phyloP scores from a whole-genome alignment of 2,329 filamentous ascomycete genomes.

The Epichloe glyceriae region DNA sequence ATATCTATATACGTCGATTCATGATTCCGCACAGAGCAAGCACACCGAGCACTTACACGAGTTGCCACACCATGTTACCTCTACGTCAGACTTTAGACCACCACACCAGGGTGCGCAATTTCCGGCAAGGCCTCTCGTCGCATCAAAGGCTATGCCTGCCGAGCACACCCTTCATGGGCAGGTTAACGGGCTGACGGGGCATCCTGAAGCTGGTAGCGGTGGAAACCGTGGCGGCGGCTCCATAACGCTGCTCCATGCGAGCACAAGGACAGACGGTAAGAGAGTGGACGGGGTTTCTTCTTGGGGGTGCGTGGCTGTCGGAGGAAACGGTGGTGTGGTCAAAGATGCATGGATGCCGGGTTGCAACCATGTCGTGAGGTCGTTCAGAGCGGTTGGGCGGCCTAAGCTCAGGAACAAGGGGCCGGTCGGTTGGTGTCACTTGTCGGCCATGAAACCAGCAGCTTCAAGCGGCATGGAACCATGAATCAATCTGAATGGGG shows the following conservation, averaged over 20 bases:
- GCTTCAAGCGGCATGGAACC: no score
- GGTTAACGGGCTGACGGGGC: not conserved
- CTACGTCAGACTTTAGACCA: not conserved
- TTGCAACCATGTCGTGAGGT: not conserved
- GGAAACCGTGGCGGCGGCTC: not conserved
- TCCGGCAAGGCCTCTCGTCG: not conserved
- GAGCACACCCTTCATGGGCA: not conserved
- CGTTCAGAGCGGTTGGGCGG: not conserved
- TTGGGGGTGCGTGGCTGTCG: not conserved
- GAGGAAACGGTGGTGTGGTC: conserved; percentile 1
- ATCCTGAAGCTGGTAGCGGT: not conserved
- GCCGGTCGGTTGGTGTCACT: no score
- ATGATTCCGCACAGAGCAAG: not conserved
- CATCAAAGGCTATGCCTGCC: not conserved
- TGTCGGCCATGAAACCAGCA: no score
- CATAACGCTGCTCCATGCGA: not conserved
- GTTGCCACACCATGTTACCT: not conserved
- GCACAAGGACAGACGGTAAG: not conserved
- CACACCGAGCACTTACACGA: not conserved
- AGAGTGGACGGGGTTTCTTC: not conserved
- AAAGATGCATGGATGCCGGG: not conserved
- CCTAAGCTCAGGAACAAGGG: no score
- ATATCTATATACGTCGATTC: conserved; percentile 3
- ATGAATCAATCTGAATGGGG: no score
- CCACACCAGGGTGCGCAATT: not conserved